A percentile compares a stretch with the other conserved stretches of the same genome.
phyloP scores from a whole-genome alignment of 768 basidiomycete species.

The Tylopilus felleus region DNA sequence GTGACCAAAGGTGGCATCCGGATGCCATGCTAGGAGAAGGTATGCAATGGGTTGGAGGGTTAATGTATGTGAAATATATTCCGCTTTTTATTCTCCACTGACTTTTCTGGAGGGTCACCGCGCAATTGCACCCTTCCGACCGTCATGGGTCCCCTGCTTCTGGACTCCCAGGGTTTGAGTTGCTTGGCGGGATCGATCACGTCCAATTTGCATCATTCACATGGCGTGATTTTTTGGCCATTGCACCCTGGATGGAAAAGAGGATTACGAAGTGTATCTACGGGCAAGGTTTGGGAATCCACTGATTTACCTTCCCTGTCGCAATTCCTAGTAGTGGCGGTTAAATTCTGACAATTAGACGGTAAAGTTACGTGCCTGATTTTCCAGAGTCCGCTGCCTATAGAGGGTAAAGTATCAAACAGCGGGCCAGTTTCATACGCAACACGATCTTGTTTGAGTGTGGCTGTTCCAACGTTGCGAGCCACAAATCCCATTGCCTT shows the following conservation, averaged over 20 bases:
- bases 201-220: slow-evolving; percentile 68
- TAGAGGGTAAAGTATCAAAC: neutral
- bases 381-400: neutral
- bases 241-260: slow-evolving; percentile 79
- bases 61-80: slow-evolving; percentile 49
- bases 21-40: slow-evolving; percentile 55
- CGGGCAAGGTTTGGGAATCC: slow-evolving; percentile 69
- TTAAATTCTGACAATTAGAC: neutral
- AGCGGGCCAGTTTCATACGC: neutral
- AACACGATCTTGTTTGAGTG: slow-evolving; percentile 9
- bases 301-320: slow-evolving; percentile 4
- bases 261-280: slow-evolving; percentile 60
- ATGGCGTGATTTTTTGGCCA: slow-evolving; percentile 63
- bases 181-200: slow-evolving; percentile 45
- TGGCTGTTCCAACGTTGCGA: slow-evolving; percentile 14
- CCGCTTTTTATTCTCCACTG: neutral
- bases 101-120: slow-evolving; percentile 48
- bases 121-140: slow-evolving; percentile 51
- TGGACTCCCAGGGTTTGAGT: slow-evolving; percentile 46
- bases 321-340: neutral
- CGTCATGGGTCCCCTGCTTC: slow-evolving; percentile 37
- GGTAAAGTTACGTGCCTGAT: slow-evolving; percentile 1
- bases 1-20: slow-evolving; percentile 60
- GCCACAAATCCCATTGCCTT: slow-evolving; percentile 10
- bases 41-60: slow-evolving; percentile 67